These are phyloP conservation scores for Saccharum spontaneum DNA, from an alignment of 176 grass and related monocot genomes.

Conservation along the genomic window DNA sequence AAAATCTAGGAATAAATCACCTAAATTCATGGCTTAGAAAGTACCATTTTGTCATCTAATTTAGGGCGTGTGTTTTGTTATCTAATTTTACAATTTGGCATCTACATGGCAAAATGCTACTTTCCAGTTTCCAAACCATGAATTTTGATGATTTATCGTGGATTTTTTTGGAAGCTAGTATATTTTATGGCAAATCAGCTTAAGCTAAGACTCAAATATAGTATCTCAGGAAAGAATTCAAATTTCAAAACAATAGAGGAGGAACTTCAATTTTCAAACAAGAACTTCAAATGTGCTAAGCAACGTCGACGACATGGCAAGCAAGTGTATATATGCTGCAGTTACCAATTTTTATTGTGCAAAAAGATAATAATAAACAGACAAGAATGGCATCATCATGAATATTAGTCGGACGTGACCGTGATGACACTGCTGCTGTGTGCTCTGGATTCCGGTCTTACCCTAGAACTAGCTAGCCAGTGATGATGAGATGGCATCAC, in stretches of 20 bases:
- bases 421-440: neutral
- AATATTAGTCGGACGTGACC: neutral
- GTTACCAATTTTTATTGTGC: too few species aligned
- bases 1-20: too few species aligned
- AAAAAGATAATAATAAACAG: too few species aligned
- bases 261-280: neutral
- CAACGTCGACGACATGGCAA: too few species aligned
- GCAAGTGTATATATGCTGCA: too few species aligned
- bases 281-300: neutral
- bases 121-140: neutral
- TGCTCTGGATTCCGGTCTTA: neutral
- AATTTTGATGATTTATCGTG: neutral
- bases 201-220: neutral
- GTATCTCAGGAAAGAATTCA: neutral
- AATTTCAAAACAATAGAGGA: neutral
- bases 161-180: neutral
- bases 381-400: neutral
- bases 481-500: slow-evolving; percentile 7
- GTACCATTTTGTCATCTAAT: neutral
- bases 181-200: neutral
- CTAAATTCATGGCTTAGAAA: neutral
- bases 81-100: neutral
- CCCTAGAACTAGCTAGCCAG: neutral
- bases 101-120: too few species aligned
- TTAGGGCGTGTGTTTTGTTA: neutral